phyloP scores from a whole-genome alignment of 1,284 basidiomycete genomes.

The Puccinia hordei region DNA sequence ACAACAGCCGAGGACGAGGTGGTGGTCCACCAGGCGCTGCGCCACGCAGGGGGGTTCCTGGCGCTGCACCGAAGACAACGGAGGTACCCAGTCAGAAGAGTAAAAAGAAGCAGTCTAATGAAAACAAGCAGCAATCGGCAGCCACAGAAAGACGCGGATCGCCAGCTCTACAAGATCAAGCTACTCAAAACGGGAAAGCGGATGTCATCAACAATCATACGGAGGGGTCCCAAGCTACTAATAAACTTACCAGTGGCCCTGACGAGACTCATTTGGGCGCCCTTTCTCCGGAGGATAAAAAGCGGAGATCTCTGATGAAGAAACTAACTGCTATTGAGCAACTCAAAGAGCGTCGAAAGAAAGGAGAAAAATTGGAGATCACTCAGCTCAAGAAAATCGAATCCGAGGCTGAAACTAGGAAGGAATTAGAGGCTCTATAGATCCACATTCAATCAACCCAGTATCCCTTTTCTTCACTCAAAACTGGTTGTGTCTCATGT shows the following conservation, averaged over 20 bases:
- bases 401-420: constrained; percentile 56
- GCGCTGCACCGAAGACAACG: constrained; percentile 31
- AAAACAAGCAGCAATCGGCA: neutral
- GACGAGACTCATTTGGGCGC: constrained; percentile 47
- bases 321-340: constrained; percentile 69
- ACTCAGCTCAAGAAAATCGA: constrained; percentile 79
- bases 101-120: constrained; percentile 9
- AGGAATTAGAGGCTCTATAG: constrained; percentile 55
- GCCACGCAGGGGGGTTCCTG: constrained; percentile 52
- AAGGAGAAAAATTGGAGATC: constrained; percentile 60
- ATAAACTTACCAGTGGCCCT: neutral
- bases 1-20: constrained; percentile 34
- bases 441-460: no score
- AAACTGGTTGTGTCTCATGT: no score
- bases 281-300: constrained; percentile 59
- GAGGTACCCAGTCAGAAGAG: neutral
- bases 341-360: constrained; percentile 60
- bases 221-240: neutral
- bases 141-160: neutral
- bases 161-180: neutral
- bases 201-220: neutral
- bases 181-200: neutral
- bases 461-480: no score
- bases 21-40: constrained; percentile 44
- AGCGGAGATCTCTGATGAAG: constrained; percentile 66